Evolutionary conservation across 495 filamentous ascomycete genomes (phyloP), one percentile per base, ranked within the genome.

Genomic region (Parathielavia hyrcaniae): DNA sequence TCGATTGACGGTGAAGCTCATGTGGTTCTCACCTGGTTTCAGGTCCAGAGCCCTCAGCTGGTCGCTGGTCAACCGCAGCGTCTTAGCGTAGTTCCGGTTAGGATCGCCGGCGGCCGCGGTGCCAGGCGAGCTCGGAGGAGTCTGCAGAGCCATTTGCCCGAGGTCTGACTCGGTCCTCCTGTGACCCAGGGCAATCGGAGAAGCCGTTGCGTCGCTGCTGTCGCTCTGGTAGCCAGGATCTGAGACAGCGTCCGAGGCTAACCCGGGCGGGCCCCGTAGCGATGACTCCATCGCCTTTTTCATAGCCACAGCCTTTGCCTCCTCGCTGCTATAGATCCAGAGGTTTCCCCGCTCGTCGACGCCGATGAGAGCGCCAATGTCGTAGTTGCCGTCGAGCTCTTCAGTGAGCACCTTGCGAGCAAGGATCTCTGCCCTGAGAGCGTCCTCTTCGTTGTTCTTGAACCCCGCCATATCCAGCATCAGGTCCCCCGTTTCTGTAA

Each of bases 381-480:
- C 95, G 68, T 97, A 96, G 63, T 89, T 87, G 16, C 91, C 93
- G 69, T 97, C 89, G 20, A 97, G 73, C 69, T 97, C 95, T 66
- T 97, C 91, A 0, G 89, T 81, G n/a, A 97, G 81, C 30, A 99
- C 90, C 66, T 91, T 95, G n/a, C 95, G 85, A 6, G 93, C 95
- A 58, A 97, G 79, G 22, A 95, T 82, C 69, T 99, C 95, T 5
- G 93, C 92, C 40, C 89, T 83, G 53, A 96, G 75, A 13, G 90
- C 86, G 65, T 97, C 91, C 63, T 96, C 91, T 52, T 96, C 91
- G 62, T 84, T 91, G 65, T 85, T 86, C 67, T 97, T 97, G 67
- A 96, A 97, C 0, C 90, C 90, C 4, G 91, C 92, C 91, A 98
- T 97, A 67, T 98, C 93, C 57, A 98, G 73, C 92, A 96, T 97